phyloP scores from a whole-genome alignment of 2,329 filamentous ascomycete genomes.

The Hymenoscyphus salicellus region DNA sequence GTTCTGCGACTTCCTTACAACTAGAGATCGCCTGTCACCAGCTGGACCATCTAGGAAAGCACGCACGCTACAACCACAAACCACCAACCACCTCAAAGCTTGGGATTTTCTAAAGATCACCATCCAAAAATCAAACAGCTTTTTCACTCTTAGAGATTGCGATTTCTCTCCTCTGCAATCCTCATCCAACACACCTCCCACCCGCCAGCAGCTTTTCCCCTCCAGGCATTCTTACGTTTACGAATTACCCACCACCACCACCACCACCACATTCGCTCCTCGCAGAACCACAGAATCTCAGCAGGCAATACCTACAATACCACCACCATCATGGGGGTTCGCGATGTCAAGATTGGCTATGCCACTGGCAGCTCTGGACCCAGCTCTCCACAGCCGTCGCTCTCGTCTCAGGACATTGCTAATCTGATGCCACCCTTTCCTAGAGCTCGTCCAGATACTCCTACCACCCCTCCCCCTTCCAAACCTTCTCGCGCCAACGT shows the following conservation, averaged over 20 bases:
- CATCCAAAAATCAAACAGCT: not conserved
- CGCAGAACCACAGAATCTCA: not conserved
- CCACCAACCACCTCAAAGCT: not conserved
- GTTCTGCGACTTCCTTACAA: not conserved
- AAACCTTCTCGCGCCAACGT: conserved; percentile 27
- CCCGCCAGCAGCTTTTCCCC: not conserved
- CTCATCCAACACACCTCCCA: not conserved
- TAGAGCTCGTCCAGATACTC: conserved; percentile 18
- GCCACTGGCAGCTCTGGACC: conserved; percentile 14
- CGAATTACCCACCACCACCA: not conserved
- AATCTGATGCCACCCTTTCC: conserved; percentile 39
- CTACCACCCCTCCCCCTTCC: conserved; percentile 17
- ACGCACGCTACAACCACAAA: not conserved
- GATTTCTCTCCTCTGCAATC: not conserved
- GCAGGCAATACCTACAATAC: not conserved
- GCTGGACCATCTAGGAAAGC: not conserved
- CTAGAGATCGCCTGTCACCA: not conserved
- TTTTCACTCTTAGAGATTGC: not conserved
- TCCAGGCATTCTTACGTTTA: not conserved
- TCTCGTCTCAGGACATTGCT: conserved; percentile 27
- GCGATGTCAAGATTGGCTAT: conserved; percentile 31
- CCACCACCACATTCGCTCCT: not conserved
- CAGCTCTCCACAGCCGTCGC: conserved; percentile 17
- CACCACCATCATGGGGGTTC: conserved; percentile 22
- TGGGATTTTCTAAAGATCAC: not conserved